Evolutionary conservation across 345 rosid species (phyloP), one percentile per base, ranked within the genome.

Genomic region (Pistacia vera): DNA sequence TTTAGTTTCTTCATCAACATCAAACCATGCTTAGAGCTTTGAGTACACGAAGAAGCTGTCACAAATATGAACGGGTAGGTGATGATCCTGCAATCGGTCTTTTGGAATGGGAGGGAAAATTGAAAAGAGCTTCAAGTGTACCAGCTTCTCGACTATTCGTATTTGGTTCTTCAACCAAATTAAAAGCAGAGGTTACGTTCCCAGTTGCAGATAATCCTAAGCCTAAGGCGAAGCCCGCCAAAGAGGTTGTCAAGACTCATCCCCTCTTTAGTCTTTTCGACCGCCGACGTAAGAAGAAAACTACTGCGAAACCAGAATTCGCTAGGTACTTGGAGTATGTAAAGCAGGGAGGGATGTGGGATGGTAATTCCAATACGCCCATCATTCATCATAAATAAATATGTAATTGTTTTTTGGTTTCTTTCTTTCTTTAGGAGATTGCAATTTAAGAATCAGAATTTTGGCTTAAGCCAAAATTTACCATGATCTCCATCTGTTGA

Each of bases 301-400:
- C 91, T 13, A 89, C 92, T 8, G 87, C 95, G 0, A 89, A 74
- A 70, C 95, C 95, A 1, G 95, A 94, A 60, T 86, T 87, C 12
- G 80, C 88, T 0, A 86, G 97, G 84, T 94, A 94, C 75, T 46
- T 94, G 57, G 86, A 89, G 80, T 94, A 92, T 62, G 83, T 92
- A 11, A 92, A 84, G 78, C 95, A 94, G 54, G 94, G 91, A 2
- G 97, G 97, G 25, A 72, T 76, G 36, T 93, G 98, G 95, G 92
- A 90, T 82, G n/a, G 8, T 2, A 76, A 67, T 25, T 84, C 89
- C 12, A 85, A 84, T 73, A 72, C 57, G 74, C 92, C 96, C 22
- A 88, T 89, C 4, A 79, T 91, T 1, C 68, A 88, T 63, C 85
- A 78, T 70, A 83, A 81, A 69, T 89, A 0, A 48, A 55, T n/a